These are phyloP conservation scores for Penicillium waksmanii DNA, from an alignment of 495 filamentous ascomycete species.

Conservation along the genomic window DNA sequence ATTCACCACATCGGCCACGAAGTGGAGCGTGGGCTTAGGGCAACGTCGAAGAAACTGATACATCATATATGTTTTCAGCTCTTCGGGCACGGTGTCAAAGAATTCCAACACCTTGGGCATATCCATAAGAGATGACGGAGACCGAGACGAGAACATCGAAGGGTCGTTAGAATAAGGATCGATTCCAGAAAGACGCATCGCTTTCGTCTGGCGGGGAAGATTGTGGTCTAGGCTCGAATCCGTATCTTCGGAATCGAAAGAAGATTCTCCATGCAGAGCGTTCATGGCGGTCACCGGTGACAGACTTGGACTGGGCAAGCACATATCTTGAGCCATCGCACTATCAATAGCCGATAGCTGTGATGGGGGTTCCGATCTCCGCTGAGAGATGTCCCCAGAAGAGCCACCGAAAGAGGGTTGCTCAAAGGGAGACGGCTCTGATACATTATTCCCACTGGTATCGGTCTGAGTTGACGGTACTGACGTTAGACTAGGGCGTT, in stretches of 20 bases:
- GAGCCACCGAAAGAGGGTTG: constrained; percentile 29
- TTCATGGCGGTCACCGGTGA: constrained; percentile 88
- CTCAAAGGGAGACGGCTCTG: constrained; percentile 21
- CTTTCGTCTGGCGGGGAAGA: constrained; percentile 29
- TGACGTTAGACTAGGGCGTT: constrained; percentile 6
- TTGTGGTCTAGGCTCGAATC: constrained; percentile 51
- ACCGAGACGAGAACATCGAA: constrained; percentile 18
- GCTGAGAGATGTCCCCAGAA: constrained; percentile 28
- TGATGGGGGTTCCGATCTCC: constrained; percentile 30
- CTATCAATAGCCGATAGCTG: constrained; percentile 52
- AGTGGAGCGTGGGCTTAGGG: constrained; percentile 84
- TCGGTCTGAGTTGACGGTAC: constrained; percentile 1
- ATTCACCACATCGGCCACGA: constrained; percentile 91
- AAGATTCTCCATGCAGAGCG: constrained; percentile 51
- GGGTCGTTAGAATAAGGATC: constrained; percentile 14
- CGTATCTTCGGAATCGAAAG: constrained; percentile 51
- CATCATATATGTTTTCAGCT: constrained; percentile 92
- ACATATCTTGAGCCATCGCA: constrained; percentile 80
- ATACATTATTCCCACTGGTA: constrained; percentile 13
- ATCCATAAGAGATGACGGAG: constrained; percentile 62
- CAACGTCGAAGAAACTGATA: constrained; percentile 91
- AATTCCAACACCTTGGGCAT: constrained; percentile 83
- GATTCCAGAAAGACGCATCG: constrained; percentile 25
- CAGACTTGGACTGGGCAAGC: constrained; percentile 90
- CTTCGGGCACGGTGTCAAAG: constrained; percentile 86